These are phyloP conservation scores for Candida glaebosa DNA, from an alignment of 805 yeast genomes.

Conservation along the genomic window DNA sequence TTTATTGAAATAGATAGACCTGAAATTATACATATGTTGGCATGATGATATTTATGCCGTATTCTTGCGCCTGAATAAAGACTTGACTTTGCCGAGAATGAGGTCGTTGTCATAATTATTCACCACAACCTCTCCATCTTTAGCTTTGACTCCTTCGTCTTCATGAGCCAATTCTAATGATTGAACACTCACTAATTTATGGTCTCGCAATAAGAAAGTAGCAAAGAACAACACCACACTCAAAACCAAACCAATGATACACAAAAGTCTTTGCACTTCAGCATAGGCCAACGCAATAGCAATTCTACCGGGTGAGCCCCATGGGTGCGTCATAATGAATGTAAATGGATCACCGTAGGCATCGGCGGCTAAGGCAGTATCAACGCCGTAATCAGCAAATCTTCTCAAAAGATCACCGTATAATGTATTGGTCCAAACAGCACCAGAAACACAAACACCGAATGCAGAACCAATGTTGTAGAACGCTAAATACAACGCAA, in stretches of 20 bases:
- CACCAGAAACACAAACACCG: constrained; percentile 64
- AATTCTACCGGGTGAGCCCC: constrained; percentile 62
- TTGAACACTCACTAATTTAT: constrained; percentile 37
- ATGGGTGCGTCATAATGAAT: constrained; percentile 44
- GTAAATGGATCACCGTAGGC: constrained; percentile 46
- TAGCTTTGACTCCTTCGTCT: constrained; percentile 1
- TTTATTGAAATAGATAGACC: too few species aligned
- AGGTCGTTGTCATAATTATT: constrained; percentile 6
- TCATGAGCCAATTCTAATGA: constrained; percentile 14
- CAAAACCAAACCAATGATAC: constrained; percentile 53
- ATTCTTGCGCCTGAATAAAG: neutral
- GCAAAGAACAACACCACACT: constrained; percentile 46
- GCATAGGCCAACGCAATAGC: constrained; percentile 58
- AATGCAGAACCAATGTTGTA: constrained; percentile 63
- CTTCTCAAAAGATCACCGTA: constrained; percentile 40
- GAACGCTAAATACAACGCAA: constrained; percentile 54
- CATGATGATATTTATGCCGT: too few species aligned
- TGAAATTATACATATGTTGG: too few species aligned
- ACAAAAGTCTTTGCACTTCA: constrained; percentile 55
- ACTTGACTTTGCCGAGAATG: constrained; percentile 5
- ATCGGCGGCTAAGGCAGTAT: constrained; percentile 20
- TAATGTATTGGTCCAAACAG: constrained; percentile 64
- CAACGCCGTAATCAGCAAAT: constrained; percentile 14
- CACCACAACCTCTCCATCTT: constrained; percentile 6
- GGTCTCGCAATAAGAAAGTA: constrained; percentile 37